Conservation (phyloP, 495 filamentous ascomycete genomes). For the Aspergillus homomorphus region DNA sequence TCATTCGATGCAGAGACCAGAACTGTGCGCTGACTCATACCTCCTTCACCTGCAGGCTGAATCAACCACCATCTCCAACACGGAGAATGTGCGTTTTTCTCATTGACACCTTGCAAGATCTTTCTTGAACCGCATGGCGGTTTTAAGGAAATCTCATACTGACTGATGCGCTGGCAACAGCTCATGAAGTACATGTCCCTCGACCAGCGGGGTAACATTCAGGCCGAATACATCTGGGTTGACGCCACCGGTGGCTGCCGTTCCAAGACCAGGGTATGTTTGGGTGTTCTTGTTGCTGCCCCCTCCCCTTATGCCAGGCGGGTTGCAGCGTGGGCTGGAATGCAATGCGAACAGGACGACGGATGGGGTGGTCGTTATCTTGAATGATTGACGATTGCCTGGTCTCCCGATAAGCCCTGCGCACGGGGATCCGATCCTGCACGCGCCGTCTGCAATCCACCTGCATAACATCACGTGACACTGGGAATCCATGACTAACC, state of each 20-base stretch:
- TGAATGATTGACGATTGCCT: background rate
- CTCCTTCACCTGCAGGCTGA: constrained; percentile 37
- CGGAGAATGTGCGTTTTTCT: constrained; percentile 60
- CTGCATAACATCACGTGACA: constrained; percentile 33
- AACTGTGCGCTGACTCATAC: constrained; percentile 9
- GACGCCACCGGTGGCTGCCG: constrained; percentile 73
- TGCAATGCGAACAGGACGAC: background rate
- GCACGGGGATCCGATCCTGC: constrained; percentile 25
- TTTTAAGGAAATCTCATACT: constrained; percentile 40
- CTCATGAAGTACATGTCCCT: constrained; percentile 89
- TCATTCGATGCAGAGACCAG: background rate
- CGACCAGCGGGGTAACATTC: constrained; percentile 78
- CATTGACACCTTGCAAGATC: constrained; percentile 26
- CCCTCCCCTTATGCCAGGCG: background rate
- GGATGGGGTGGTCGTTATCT: constrained; percentile 9
- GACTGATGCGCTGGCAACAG: constrained; percentile 49
- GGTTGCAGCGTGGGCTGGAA: background rate
- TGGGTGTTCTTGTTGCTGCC: constrained; percentile 6
- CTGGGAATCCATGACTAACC: constrained; percentile 16
- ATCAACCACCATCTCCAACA: constrained; percentile 63
- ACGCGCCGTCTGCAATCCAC: constrained; percentile 29
- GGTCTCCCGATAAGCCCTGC: constrained; percentile 30
- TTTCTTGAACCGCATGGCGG: constrained; percentile 37
- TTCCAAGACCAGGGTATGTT: constrained; percentile 86
- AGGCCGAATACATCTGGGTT: constrained; percentile 98